These are phyloP conservation scores for Xerocomus amazonicus DNA, from an alignment of 1,284 basidiomycete species.

Conservation along the genomic window DNA sequence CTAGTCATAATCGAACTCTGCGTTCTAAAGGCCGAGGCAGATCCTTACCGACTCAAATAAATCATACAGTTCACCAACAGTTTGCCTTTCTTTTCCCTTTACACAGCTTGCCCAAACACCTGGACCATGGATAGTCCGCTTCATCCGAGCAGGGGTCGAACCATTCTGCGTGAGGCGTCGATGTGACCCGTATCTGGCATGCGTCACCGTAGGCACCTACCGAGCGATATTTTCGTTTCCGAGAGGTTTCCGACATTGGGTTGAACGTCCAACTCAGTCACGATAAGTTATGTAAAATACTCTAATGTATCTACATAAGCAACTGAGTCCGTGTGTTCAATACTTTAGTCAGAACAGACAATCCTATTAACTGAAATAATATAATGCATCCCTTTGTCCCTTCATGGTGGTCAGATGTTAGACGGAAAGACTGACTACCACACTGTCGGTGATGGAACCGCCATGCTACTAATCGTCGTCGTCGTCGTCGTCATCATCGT, in stretches of 20 bases:
- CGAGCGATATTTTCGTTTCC: conserved; percentile 34
- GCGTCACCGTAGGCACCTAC: conserved; percentile 15
- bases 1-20: conserved; percentile 37
- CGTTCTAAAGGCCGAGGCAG: neutral
- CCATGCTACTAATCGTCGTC: conserved; percentile 11
- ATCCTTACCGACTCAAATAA: conserved; percentile 64
- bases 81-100: conserved; percentile 75
- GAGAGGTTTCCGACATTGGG: conserved; percentile 18
- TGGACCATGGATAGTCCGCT: conserved; percentile 65
- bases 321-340: conserved; percentile 3
- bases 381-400: conserved; percentile 11
- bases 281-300: neutral
- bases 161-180: conserved; percentile 25
- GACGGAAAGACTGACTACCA: neutral
- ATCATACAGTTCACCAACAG: conserved; percentile 72
- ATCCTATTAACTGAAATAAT: conserved; percentile 31
- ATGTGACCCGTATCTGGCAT: neutral
- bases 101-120: conserved; percentile 80
- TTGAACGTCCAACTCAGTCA: no score
- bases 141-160: conserved; percentile 56
- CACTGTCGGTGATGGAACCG: neutral
- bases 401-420: conserved; percentile 3
- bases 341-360: conserved; percentile 13
- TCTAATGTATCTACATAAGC: conserved; percentile 22
- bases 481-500: conserved; percentile 44